A percentile compares a stretch with the other conserved stretches of the same genome.
Conservation (phyloP, 129 eudicot genomes). For the Cynara cardunculus region DNA sequence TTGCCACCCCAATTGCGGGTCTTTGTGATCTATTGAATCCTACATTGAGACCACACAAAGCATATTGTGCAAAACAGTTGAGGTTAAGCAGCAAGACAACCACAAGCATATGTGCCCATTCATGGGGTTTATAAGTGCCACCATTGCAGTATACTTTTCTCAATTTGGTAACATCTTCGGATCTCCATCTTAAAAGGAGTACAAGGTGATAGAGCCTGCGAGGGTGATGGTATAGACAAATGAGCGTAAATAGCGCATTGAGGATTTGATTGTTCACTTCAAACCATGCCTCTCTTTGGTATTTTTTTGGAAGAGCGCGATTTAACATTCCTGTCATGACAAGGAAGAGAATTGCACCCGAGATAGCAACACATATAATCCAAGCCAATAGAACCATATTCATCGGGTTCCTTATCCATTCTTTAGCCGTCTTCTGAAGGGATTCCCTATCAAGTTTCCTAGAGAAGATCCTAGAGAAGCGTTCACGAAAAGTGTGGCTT, state of each 20-base stretch:
- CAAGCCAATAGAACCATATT: conserved; percentile 74
- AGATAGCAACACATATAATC: conserved; percentile 73
- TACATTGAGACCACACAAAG: conserved; percentile 68
- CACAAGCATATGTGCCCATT: conserved; percentile 74
- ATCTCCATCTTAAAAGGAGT: conserved; percentile 75
- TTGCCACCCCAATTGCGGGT: conserved; percentile 85
- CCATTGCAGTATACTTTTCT: conserved; percentile 72
- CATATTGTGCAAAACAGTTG: conserved; percentile 92
- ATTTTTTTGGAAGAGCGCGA: conserved; percentile 61
- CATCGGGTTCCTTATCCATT: conserved; percentile 86
- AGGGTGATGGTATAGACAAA: conserved; percentile 91
- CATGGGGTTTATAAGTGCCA: conserved; percentile 85
- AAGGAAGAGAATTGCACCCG: conserved; percentile 87
- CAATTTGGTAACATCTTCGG: conserved; percentile 54
- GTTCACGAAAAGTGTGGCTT: conserved; percentile 47
- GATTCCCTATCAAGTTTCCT: conserved; percentile 57
- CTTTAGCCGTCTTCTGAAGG: conserved; percentile 45
- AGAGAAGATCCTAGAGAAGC: conserved; percentile 35
- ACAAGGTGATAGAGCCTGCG: conserved; percentile 62
- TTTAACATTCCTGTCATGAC: conserved; percentile 96
- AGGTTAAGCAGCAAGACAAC: conserved; percentile 66
- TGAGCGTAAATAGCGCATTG: conserved; percentile 84
- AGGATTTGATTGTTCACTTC: conserved; percentile 94
- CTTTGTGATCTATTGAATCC: conserved; percentile 72
- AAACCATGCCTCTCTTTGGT: conserved; percentile 83